Conservation (phyloP, 768 basidiomycete species). For the Hebeloma cylindrosporum region DNA sequence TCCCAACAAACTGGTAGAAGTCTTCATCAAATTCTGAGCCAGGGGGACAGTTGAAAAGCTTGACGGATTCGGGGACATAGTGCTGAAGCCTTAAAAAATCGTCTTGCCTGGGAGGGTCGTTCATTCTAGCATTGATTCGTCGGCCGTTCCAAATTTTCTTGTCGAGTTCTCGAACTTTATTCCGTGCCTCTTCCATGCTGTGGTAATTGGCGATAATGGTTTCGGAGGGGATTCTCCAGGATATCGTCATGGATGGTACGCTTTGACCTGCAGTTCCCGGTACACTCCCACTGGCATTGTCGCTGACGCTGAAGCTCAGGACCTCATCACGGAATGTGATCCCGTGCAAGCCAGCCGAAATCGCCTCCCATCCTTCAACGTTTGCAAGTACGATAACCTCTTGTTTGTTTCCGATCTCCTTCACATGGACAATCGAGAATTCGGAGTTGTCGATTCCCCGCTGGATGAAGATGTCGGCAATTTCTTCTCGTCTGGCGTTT, state of each 20-base stretch:
- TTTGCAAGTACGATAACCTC: slow-evolving; percentile 46
- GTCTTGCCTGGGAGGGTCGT: slow-evolving; percentile 37
- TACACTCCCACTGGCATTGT: slow-evolving; percentile 37
- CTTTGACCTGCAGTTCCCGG: slow-evolving; percentile 40
- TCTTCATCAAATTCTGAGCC: slow-evolving; percentile 25
- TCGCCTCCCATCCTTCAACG: slow-evolving; percentile 37
- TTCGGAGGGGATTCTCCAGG: slow-evolving; percentile 51
- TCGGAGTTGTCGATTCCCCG: slow-evolving; percentile 44
- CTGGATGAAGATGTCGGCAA: slow-evolving; percentile 41
- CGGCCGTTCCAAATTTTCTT: slow-evolving; percentile 37
- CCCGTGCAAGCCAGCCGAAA: slow-evolving; percentile 47
- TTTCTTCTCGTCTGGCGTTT: slow-evolving; percentile 37
- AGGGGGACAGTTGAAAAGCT: slow-evolving; percentile 42
- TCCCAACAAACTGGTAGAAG: slow-evolving; percentile 29
- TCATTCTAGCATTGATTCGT: slow-evolving; percentile 47
- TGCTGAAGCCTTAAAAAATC: slow-evolving; percentile 13
- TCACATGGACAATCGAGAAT: slow-evolving; percentile 24
- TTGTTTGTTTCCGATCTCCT: slow-evolving; percentile 21
- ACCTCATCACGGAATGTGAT: slow-evolving; percentile 45
- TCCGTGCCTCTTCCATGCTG: slow-evolving; percentile 29
- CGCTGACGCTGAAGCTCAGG: slow-evolving; percentile 42
- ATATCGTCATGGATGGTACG: slow-evolving; percentile 44
- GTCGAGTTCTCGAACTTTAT: slow-evolving; percentile 39
- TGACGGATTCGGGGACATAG: slow-evolving; percentile 33
- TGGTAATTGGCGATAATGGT: slow-evolving; percentile 46